Conservation (phyloP, 768 basidiomycete species). For the Russula abietina region DNA sequence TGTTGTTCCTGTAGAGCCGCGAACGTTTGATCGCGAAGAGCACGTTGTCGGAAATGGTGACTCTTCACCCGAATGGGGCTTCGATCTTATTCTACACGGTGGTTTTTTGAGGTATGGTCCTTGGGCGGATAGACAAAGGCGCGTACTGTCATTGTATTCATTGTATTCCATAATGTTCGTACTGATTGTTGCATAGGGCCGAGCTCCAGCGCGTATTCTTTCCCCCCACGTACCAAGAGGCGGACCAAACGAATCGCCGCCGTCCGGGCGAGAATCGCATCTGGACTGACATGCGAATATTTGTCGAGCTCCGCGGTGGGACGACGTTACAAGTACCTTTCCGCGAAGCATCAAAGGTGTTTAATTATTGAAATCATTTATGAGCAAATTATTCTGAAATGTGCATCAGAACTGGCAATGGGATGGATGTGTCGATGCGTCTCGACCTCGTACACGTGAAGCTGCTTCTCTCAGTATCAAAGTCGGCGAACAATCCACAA, state of each 20-base stretch:
- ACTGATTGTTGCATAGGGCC: constrained; percentile 28
- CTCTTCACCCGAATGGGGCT: constrained; percentile 86
- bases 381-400: not conserved
- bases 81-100: constrained; percentile 74
- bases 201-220: constrained; percentile 80
- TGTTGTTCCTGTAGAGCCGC: constrained; percentile 46
- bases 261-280: constrained; percentile 72
- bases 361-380: not conserved
- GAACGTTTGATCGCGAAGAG: constrained; percentile 29
- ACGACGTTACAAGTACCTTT: constrained; percentile 84
- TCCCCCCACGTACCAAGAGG: constrained; percentile 68
- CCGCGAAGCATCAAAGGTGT: constrained; percentile 82
- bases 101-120: constrained; percentile 84
- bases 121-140: constrained; percentile 95
- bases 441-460: constrained; percentile 52
- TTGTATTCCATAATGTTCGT: not conserved
- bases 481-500: constrained; percentile 75
- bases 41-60: constrained; percentile 83
- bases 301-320: constrained; percentile 72
- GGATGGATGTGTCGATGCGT: constrained; percentile 55
- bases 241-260: constrained; percentile 50
- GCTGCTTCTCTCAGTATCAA: constrained; percentile 66
- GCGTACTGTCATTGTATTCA: constrained; percentile 18
- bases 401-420: constrained; percentile 79
- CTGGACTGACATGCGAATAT: constrained; percentile 77